Evolutionary conservation across 1,139 yeast species (phyloP).

Genomic region (Protomyces inundatus): DNA sequence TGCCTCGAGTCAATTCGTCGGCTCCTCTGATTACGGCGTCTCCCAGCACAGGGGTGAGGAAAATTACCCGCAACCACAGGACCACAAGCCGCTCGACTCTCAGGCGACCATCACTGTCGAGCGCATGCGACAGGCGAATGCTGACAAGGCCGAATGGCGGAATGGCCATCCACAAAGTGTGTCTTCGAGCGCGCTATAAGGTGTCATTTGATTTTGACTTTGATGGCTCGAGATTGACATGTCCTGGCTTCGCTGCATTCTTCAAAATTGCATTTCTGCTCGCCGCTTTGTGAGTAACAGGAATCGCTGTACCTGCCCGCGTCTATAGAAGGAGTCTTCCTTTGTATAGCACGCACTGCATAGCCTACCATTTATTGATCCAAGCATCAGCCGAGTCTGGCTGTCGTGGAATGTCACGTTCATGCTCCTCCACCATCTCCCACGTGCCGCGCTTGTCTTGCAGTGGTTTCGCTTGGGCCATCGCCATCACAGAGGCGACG

Average conservation of each 20-base stretch:
- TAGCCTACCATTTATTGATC: constrained; percentile 11
- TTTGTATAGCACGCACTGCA: not conserved
- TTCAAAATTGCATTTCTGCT: too few species aligned
- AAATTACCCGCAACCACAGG: not conserved
- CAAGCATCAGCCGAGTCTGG: constrained; percentile 17
- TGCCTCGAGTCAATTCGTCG: constrained; percentile 2
- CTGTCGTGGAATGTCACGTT: constrained; percentile 11
- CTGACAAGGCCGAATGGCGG: not conserved
- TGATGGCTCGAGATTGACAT: too few species aligned
- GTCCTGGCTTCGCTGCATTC: too few species aligned
- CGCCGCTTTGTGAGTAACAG: too few species aligned
- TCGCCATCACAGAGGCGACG: constrained; percentile 16
- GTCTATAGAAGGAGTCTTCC: too few species aligned
- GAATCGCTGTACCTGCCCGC: too few species aligned
- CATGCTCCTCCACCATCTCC: constrained; percentile 20
- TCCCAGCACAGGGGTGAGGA: constrained; percentile 1
- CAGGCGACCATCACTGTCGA: constrained; percentile 22
- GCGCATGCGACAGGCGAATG: not conserved
- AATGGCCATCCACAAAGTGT: not conserved
- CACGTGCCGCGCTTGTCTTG: constrained; percentile 17
- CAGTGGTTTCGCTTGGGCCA: not conserved
- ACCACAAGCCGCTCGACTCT: not conserved
- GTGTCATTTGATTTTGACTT: too few species aligned
- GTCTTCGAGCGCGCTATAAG: not conserved
- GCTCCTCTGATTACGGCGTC: constrained; percentile 18